A percentile compares a stretch with the other conserved stretches of the same genome.
Evolutionary conservation across 164 flowering plant species (phyloP).

Genomic region (Akebia trifoliata): DNA sequence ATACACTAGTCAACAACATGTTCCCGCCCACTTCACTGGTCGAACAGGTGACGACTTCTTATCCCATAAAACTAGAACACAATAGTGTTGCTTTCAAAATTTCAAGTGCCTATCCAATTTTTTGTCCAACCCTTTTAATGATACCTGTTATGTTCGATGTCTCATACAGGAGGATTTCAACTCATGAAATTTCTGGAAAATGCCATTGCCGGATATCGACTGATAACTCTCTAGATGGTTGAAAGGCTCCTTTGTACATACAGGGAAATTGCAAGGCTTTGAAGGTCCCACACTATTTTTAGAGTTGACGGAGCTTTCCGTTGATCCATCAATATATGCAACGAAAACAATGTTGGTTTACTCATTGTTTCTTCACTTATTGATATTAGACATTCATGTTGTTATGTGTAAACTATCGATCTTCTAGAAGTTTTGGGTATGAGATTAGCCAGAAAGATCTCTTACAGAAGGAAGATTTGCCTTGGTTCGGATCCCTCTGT

Average conservation of each 20-base stretch:
- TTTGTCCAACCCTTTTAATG: neutral
- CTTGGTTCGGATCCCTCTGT: neutral
- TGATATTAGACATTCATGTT: neutral
- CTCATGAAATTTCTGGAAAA: slow-evolving; percentile 88
- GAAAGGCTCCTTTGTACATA: too few relatives aligned
- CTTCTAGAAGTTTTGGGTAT: slow-evolving; percentile 4
- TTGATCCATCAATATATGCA: too few relatives aligned
- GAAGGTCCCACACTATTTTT: too few relatives aligned
- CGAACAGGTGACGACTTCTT: slow-evolving; percentile 85
- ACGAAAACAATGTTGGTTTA: too few relatives aligned
- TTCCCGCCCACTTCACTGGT: slow-evolving; percentile 89
- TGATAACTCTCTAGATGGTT: too few relatives aligned
- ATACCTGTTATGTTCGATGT: neutral
- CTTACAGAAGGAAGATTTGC: neutral
- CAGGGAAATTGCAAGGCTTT: too few relatives aligned
- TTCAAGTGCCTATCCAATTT: too few relatives aligned
- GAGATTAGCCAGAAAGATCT: neutral
- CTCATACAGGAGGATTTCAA: slow-evolving; percentile 80
- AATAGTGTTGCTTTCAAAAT: too few relatives aligned
- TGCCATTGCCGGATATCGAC: slow-evolving; percentile 69
- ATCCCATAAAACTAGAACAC: too few relatives aligned
- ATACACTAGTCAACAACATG: slow-evolving; percentile 92
- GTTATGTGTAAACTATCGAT: slow-evolving; percentile 3
- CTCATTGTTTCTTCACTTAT: neutral
- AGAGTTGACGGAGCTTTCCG: too few relatives aligned